Evolutionary conservation across 257 asterid species (phyloP).

Genomic region (Capsicum baccatum): DNA sequence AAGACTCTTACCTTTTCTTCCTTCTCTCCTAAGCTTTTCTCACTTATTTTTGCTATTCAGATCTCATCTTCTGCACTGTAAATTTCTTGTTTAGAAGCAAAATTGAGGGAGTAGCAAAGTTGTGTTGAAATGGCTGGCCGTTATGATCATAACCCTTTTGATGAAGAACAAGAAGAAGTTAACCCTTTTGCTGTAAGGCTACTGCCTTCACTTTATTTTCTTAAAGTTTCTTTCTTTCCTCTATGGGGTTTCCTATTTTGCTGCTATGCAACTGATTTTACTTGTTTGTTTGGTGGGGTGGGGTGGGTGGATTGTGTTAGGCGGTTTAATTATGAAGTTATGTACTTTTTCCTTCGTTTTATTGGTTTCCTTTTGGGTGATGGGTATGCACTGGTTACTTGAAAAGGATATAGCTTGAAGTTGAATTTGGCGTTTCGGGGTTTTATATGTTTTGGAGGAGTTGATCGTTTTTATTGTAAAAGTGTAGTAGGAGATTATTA

Average conservation of each 20-base stretch:
- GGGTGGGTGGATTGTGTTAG: not conserved
- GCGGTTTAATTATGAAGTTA: constrained; percentile 1
- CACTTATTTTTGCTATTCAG: not conserved
- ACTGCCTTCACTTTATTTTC: not conserved
- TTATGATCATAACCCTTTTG: constrained; percentile 34
- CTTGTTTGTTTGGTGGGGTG: not conserved
- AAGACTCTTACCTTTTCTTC: not conserved
- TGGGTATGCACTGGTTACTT: not conserved
- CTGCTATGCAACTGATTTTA: not conserved
- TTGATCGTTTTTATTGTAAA: not conserved
- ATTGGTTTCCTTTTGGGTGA: not conserved
- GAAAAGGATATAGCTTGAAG: not conserved
- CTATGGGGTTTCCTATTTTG: not conserved
- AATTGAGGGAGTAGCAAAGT: not conserved
- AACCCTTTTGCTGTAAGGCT: constrained; percentile 38
- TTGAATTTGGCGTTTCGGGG: not conserved
- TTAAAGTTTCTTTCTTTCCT: not conserved
- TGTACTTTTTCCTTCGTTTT: not conserved
- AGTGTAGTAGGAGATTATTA: not conserved
- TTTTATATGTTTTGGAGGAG: constrained; percentile 13
- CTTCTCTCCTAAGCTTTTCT: not conserved
- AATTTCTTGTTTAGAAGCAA: not conserved
- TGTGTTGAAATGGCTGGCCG: constrained; percentile 26
- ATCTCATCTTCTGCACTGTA: constrained; percentile 5
- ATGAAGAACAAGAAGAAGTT: constrained; percentile 38